These are phyloP conservation scores for Penicillium daleae DNA, from an alignment of 495 filamentous ascomycete genomes.

Conservation along the genomic window DNA sequence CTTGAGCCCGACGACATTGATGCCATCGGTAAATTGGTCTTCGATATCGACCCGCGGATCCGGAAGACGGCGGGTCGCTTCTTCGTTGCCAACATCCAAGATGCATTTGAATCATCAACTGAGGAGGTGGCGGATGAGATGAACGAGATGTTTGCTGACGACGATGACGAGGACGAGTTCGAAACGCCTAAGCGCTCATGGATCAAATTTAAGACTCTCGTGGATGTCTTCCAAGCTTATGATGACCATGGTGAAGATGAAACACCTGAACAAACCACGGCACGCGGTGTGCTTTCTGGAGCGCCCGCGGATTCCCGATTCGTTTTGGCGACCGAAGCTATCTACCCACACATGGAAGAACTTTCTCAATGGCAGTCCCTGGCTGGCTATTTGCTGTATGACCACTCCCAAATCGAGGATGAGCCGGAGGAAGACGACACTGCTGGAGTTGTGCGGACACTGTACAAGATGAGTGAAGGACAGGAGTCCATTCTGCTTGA, in stretches of 20 bases:
- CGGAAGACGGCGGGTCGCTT: constrained; percentile 87
- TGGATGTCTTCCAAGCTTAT: constrained; percentile 79
- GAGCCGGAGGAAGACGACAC: constrained; percentile 57
- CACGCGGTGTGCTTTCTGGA: constrained; percentile 44
- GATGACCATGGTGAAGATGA: constrained; percentile 59
- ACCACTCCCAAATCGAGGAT: constrained; percentile 68
- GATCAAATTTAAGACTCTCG: constrained; percentile 89
- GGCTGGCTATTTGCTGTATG: constrained; percentile 87
- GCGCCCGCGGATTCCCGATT: constrained; percentile 72
- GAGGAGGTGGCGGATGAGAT: constrained; percentile 87
- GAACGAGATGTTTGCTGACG: constrained; percentile 64
- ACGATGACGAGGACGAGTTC: constrained; percentile 67
- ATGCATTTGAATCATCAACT: constrained; percentile 75
- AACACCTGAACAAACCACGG: constrained; percentile 26
- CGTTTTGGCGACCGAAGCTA: constrained; percentile 77
- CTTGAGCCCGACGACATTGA: constrained; percentile 92
- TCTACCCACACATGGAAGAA: constrained; percentile 80
- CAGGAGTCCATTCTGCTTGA: constrained; percentile 88
- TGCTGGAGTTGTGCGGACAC: constrained; percentile 58
- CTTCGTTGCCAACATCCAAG: constrained; percentile 83
- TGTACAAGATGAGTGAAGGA: constrained; percentile 71
- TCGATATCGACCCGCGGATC: constrained; percentile 80
- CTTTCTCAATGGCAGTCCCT: constrained; percentile 85
- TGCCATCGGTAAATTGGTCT: constrained; percentile 78
- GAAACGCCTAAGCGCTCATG: constrained; percentile 76